Conservation (phyloP, 192 early-diverging fungal genomes). For the Geranomyces michiganensis region DNA sequence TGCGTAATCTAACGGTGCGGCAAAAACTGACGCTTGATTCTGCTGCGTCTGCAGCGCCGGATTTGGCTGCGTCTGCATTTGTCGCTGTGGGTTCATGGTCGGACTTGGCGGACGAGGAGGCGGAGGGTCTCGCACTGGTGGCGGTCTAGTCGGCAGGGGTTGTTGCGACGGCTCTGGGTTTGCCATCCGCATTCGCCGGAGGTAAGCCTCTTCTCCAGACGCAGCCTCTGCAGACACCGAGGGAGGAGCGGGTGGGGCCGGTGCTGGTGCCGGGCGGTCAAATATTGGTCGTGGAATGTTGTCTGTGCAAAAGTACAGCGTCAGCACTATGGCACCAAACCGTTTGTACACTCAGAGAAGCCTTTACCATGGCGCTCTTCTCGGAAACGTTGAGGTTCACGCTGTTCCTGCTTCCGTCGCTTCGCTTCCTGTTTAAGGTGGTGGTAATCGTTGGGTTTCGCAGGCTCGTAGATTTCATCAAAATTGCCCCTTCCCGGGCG, state of each 20-base stretch:
- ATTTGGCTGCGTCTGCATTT: neutral
- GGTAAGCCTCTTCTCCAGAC: constrained; percentile 16
- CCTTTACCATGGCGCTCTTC: too few relatives aligned
- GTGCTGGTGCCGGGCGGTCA: neutral
- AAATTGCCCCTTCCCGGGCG: neutral
- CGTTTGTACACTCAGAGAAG: too few relatives aligned
- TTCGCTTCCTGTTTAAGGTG: constrained; percentile 64
- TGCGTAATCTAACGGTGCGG: constrained; percentile 14
- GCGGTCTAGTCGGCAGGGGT: neutral
- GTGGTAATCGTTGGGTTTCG: constrained; percentile 74
- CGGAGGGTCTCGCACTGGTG: neutral
- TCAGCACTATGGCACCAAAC: too few relatives aligned
- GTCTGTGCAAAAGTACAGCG: too few relatives aligned
- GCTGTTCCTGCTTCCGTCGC: constrained; percentile 37
- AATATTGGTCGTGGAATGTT: too few relatives aligned
- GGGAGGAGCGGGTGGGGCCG: constrained; percentile 23
- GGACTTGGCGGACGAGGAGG: constrained; percentile 16
- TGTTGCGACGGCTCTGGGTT: neutral
- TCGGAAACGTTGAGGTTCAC: too few relatives aligned
- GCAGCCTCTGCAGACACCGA: constrained; percentile 12
- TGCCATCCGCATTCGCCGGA: constrained; percentile 13
- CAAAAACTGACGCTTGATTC: constrained; percentile 33
- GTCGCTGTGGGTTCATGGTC: neutral
- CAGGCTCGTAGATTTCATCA: constrained; percentile 51
- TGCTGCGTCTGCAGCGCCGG: constrained; percentile 51